Evolutionary conservation across 768 basidiomycete genomes (phyloP), one percentile per base, ranked within the genome.

Genomic region (Boletellus sp.): DNA sequence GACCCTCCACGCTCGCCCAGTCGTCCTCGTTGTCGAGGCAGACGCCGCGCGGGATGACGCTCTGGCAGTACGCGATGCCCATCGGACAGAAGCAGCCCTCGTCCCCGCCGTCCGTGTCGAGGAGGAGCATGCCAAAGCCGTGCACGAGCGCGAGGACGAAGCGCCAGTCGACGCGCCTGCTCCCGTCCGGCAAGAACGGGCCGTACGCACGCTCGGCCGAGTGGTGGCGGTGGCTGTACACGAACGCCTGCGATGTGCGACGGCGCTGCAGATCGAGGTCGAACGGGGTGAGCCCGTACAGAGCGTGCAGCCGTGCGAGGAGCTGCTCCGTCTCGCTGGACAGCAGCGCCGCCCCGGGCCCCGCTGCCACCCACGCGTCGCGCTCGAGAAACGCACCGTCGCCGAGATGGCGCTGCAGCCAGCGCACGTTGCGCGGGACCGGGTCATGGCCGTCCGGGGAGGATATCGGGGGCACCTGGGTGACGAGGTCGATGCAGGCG

Each of bases 141-240:
- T 83, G 81, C 41, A 80, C 80, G 19, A 85, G 63, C 44, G 72
- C 76, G 56, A 71, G 72, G 28, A 86, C 38, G 62, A 84, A 82
- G 20, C 67, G 69, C 85, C 85, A 87, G 57, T 87, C 75, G 4
- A 85, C 68, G 1, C 60, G 60, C 22, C 64, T 78, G 38, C 63
- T 66, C 10, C 76, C 77, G 19, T 72, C 71, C 17, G 62, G 56
- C 49, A 74, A 48, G 59, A 80, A 80, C 3, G 85, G 86, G 1
- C 85, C 86, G 52, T 75, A 87, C 3, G 63, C 63, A 50, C 75
- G 80, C 9, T 71, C 71, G 24, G 65, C 59, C 2, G 64, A 64
- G 64, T 86, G 85, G 32, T 84, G 74, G 4, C 78, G 73, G 61
- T 85, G 72, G 51, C 78, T 74, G 55, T 90, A 90, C 16, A 87